phyloP scores from a whole-genome alignment of 2,329 filamentous ascomycete genomes.

The Fonsecaea multimorphosa region DNA sequence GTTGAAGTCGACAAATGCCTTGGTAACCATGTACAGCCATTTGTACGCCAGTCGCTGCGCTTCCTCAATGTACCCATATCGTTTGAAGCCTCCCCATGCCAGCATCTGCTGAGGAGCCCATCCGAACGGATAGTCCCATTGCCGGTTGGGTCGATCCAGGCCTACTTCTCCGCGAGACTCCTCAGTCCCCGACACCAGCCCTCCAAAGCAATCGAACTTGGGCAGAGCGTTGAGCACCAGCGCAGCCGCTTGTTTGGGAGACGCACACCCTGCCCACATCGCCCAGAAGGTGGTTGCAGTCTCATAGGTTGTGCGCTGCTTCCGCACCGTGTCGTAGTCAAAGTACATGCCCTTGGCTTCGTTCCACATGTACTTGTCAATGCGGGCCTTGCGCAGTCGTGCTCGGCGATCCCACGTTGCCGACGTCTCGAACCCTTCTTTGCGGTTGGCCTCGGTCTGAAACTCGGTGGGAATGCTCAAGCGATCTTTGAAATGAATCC shows the following conservation, averaged over 20 bases:
- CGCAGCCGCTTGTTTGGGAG: slow-evolving; percentile 81
- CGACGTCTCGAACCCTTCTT: slow-evolving; percentile 78
- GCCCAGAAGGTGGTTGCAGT: slow-evolving; percentile 95
- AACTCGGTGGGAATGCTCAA: slow-evolving; percentile 84
- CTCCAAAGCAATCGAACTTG: slow-evolving; percentile 84
- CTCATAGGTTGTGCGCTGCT: slow-evolving; percentile 83
- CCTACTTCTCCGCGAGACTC: slow-evolving; percentile 81
- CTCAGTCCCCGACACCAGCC: slow-evolving; percentile 86
- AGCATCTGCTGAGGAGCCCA: slow-evolving; percentile 99
- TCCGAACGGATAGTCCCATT: slow-evolving; percentile 98
- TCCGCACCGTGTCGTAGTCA: slow-evolving; percentile 87
- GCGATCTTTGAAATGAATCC: slow-evolving; percentile 80
- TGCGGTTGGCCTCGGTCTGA: slow-evolving; percentile 68
- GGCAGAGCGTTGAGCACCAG: slow-evolving; percentile 84
- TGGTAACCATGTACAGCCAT: slow-evolving; percentile 98
- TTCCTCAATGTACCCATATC: slow-evolving; percentile 90
- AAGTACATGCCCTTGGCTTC: slow-evolving; percentile 94
- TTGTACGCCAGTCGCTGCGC: slow-evolving; percentile 90
- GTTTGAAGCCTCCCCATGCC: slow-evolving; percentile 89
- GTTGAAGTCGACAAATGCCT: slow-evolving; percentile 98
- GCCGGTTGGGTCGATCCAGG: slow-evolving; percentile 85
- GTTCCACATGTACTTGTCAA: slow-evolving; percentile 95
- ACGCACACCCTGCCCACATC: slow-evolving; percentile 90
- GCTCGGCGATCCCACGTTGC: slow-evolving; percentile 89
- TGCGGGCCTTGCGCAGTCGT: slow-evolving; percentile 78